Base-by-base conservation (phyloP, 768 basidiomycete species). In the Pilatotrama ljubarskyi region DNA sequence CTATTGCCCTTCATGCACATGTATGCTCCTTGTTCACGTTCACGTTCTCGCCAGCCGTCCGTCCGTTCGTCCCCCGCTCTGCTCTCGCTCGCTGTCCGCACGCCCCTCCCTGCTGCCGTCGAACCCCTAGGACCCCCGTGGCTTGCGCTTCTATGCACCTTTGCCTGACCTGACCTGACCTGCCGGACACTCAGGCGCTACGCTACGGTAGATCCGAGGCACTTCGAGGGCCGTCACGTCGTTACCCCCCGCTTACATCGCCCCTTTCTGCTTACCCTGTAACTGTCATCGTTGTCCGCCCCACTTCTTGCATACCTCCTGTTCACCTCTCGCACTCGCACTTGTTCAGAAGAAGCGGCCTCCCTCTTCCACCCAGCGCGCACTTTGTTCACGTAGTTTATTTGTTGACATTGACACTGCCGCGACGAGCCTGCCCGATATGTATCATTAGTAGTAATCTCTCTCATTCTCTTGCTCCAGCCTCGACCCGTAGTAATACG, bases 161-260 rank as follows among this genome's bases (percentile, higher is more conserved):
- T 25, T 29, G 32, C 29, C 29, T 42, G 48, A 18, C 53, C 52
- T 26, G 35, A 1, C 46, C 58, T 56, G 63, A 55, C 53, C 42
- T 64, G 63, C 63, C 54, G 58, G 58, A 53, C 58, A 60, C 55
- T 57, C 59, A 56, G 63, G 47, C 32, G 49, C 40, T 43, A 50
- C 32, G 49, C 40, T 43, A 50, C 36, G 60, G 60, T 61, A 46
- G 60, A 61, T 41, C 54, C 60, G 49, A 61, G 50, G 49, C 59
- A 55, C 49, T 55, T 42, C 20, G 59, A 55, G 32, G 48, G 48
- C 52, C 46, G 35, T 29, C 47, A 48, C 48, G 20, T n/a, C 41
- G 42, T 42, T 32, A 20, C 18, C 25, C 40, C 9, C 24, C 38
- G 4, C 26, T 17, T 26, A 17, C 55, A 9, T 32, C 14, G 36